These are phyloP conservation scores for Blastomyces gilchristii DNA, from an alignment of 2,329 filamentous ascomycete species.

Conservation along the genomic window DNA sequence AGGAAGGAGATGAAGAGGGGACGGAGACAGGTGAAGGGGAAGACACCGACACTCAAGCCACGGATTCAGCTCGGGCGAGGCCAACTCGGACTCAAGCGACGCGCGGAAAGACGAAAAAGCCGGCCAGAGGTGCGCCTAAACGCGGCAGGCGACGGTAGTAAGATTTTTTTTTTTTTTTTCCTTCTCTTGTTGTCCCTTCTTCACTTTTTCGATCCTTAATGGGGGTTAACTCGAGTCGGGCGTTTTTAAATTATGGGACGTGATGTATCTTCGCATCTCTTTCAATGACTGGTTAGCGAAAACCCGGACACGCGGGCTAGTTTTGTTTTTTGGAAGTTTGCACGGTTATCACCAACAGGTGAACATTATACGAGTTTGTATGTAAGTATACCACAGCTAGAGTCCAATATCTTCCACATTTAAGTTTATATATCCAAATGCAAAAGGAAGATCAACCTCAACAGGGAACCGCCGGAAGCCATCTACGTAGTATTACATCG, in stretches of 20 bases:
- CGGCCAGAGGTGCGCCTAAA: conserved; percentile 27
- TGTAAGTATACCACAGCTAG: neutral
- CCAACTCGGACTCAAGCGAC: conserved; percentile 30
- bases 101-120: conserved; percentile 23
- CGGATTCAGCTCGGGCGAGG: conserved; percentile 27
- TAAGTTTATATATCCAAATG: neutral
- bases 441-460: neutral
- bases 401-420: neutral
- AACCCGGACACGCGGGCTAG: neutral
- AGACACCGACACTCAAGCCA: conserved; percentile 29
- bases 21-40: conserved; percentile 31
- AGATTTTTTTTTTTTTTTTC: neutral
- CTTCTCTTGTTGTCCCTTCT: neutral
- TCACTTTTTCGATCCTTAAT: neutral
- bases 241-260: neutral
- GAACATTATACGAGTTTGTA: neutral
- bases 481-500: conserved; percentile 1
- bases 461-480: neutral
- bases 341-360: neutral
- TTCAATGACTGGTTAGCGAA: neutral
- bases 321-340: neutral
- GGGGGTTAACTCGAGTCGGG: neutral
- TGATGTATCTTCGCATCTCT: neutral
- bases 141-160: conserved; percentile 27
- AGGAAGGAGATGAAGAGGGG: conserved; percentile 30